phyloP scores from a whole-genome alignment of 768 basidiomycete species.

The Chalciporus pseudorubinellus region DNA sequence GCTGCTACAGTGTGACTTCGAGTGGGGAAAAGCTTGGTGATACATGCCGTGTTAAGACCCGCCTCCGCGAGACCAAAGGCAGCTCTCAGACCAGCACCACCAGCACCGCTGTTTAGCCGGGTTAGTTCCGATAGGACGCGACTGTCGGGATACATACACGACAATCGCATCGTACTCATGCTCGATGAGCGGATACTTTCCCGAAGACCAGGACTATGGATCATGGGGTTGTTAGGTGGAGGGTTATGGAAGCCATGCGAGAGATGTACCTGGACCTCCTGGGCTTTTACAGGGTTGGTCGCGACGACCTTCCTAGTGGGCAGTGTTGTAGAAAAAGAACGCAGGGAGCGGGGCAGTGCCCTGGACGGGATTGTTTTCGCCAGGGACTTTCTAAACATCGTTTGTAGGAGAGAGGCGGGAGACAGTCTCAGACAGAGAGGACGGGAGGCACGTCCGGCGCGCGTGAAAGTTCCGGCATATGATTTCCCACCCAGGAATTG shows the following conservation, averaged over 20 bases:
- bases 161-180: constrained; percentile 99
- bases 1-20: constrained; percentile 98
- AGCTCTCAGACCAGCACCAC: constrained; percentile 96
- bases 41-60: constrained; percentile 98
- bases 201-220: constrained; percentile 68
- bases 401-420: constrained; percentile 16
- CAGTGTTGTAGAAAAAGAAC: constrained; percentile 67
- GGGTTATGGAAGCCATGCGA: constrained; percentile 4
- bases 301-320: constrained; percentile 60
- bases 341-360: constrained; percentile 46
- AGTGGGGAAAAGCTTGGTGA: constrained; percentile 98
- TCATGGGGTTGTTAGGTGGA: constrained; percentile 8
- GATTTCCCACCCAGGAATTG: constrained; percentile 20
- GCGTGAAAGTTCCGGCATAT: constrained; percentile 11
- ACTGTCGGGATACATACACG: constrained; percentile 63
- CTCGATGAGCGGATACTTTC: constrained; percentile 95
- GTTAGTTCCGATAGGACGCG: constrained; percentile 14
- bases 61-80: constrained; percentile 98
- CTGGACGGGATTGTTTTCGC: constrained; percentile 34
- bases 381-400: constrained; percentile 68
- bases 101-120: constrained; percentile 69
- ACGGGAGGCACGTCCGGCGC: constrained; percentile 18
- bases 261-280: constrained; percentile 69
- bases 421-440: neutral
- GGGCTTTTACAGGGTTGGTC: constrained; percentile 73